A percentile compares a stretch with the other conserved stretches of the same genome.
These are phyloP conservation scores for Rutstroemia sp. DNA, from an alignment of 2,329 filamentous ascomycete genomes.

Conservation along the genomic window DNA sequence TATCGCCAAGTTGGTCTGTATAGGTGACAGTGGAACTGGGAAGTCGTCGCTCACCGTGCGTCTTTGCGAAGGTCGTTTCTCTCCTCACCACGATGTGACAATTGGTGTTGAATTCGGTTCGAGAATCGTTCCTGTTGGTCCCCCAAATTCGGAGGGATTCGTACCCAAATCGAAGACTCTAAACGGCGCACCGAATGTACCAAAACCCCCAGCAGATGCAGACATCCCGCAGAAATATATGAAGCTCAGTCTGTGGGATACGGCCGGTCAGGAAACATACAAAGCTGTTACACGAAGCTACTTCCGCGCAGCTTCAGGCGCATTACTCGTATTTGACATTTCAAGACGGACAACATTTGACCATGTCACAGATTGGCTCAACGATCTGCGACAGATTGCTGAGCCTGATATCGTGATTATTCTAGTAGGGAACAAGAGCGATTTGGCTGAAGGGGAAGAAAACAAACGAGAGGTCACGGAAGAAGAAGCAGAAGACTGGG, in stretches of 20 bases:
- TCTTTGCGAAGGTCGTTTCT: slow-evolving; percentile 94
- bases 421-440: slow-evolving; percentile 90
- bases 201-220: slow-evolving; percentile 35
- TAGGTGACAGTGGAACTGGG: slow-evolving; percentile 92
- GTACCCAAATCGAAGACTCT: slow-evolving; percentile 39
- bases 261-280: slow-evolving; percentile 94
- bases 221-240: slow-evolving; percentile 68
- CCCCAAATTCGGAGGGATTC: slow-evolving; percentile 50
- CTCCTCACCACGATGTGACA: slow-evolving; percentile 89
- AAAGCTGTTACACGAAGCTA: slow-evolving; percentile 89
- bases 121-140: slow-evolving; percentile 83
- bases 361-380: slow-evolving; percentile 87
- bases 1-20: slow-evolving; percentile 97
- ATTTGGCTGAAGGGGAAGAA: slow-evolving; percentile 53
- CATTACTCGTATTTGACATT: slow-evolving; percentile 91
- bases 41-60: slow-evolving; percentile 93
- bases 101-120: slow-evolving; percentile 98
- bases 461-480: slow-evolving; percentile 73
- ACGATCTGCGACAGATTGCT: slow-evolving; percentile 88
- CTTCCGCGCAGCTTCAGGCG: slow-evolving; percentile 60
- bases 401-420: slow-evolving; percentile 94
- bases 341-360: slow-evolving; percentile 76
- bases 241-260: slow-evolving; percentile 94
- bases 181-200: slow-evolving; percentile 19
- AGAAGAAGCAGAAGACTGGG: slow-evolving; percentile 87